Evolutionary conservation across 2,329 filamentous ascomycete genomes (phyloP).

Genomic region (Allantophomopsis lycopodina): DNA sequence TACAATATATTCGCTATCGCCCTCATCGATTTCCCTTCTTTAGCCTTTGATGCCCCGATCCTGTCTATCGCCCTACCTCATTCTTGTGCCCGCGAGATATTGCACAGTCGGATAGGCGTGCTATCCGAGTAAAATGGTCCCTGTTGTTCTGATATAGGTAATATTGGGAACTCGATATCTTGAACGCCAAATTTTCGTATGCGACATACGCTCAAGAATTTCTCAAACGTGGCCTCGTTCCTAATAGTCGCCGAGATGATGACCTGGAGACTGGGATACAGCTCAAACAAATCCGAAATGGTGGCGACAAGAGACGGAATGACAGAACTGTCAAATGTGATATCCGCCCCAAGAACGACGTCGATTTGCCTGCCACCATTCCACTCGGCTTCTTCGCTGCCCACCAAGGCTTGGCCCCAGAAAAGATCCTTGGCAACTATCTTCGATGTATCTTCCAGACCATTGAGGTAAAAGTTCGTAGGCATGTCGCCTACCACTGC

Average conservation of each 20-base stretch:
- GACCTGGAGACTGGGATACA: slow-evolving; percentile 41
- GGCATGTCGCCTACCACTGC: slow-evolving; percentile 55
- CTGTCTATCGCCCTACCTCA: too few relatives aligned
- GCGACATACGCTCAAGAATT: slow-evolving; percentile 43
- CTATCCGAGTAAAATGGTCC: slow-evolving; percentile 51
- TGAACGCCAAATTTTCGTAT: slow-evolving; percentile 24
- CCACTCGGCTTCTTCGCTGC: slow-evolving; percentile 25
- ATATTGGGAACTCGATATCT: slow-evolving; percentile 27
- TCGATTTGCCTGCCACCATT: slow-evolving; percentile 31
- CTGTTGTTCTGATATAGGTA: slow-evolving; percentile 26
- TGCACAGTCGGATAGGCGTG: slow-evolving; percentile 45
- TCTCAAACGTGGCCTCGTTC: slow-evolving; percentile 53
- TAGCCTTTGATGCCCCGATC: too few relatives aligned
- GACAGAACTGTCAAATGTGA: slow-evolving; percentile 58
- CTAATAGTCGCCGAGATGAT: slow-evolving; percentile 59
- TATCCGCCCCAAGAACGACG: slow-evolving; percentile 60
- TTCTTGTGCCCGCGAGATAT: slow-evolving; percentile 15
- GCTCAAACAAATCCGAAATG: slow-evolving; percentile 42
- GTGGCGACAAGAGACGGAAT: slow-evolving; percentile 53
- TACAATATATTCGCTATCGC: too few relatives aligned
- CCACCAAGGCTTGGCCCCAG: slow-evolving; percentile 24
- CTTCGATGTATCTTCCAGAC: slow-evolving; percentile 37
- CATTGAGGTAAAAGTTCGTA: slow-evolving; percentile 57
- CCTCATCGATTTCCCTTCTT: too few relatives aligned
- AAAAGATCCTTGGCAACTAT: slow-evolving; percentile 40